phyloP scores from a whole-genome alignment of 257 asterid species.

The Forsythia suspensa region DNA sequence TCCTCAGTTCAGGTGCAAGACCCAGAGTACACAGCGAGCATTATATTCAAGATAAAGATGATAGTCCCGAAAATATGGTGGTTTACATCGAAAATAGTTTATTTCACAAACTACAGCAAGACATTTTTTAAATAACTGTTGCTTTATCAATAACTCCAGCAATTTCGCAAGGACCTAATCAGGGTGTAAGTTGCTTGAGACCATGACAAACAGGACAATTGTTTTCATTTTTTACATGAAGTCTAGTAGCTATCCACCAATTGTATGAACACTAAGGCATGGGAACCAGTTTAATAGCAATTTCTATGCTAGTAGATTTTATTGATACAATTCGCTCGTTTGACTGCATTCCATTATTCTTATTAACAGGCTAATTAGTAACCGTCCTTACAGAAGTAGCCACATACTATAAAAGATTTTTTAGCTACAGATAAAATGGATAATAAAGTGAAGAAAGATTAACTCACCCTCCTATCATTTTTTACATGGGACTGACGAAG shows the following conservation, averaged over 20 bases:
- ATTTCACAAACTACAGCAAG: neutral
- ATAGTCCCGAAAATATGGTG: neutral
- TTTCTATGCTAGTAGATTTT: neutral
- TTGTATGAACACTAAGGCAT: neutral
- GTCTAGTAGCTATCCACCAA: neutral
- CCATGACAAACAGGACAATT: neutral
- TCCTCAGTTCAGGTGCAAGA: neutral
- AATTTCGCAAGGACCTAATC: neutral
- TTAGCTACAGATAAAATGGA: constrained; percentile 12
- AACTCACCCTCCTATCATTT: constrained; percentile 39
- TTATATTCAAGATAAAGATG: neutral
- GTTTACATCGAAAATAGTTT: neutral
- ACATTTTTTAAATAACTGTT: neutral
- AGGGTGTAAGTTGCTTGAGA: neutral
- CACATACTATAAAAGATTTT: neutral
- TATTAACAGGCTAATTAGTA: neutral
- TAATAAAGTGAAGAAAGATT: neutral
- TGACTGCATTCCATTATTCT: neutral
- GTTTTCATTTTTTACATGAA: neutral
- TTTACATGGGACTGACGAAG: constrained; percentile 39
- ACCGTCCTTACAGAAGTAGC: neutral
- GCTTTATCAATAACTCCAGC: neutral
- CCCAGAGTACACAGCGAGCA: neutral
- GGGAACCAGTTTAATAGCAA: neutral
- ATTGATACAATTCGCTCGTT: neutral